These are phyloP conservation scores for Fusarium vanettenii DNA, from an alignment of 2,329 filamentous ascomycete genomes.

Conservation along the genomic window DNA sequence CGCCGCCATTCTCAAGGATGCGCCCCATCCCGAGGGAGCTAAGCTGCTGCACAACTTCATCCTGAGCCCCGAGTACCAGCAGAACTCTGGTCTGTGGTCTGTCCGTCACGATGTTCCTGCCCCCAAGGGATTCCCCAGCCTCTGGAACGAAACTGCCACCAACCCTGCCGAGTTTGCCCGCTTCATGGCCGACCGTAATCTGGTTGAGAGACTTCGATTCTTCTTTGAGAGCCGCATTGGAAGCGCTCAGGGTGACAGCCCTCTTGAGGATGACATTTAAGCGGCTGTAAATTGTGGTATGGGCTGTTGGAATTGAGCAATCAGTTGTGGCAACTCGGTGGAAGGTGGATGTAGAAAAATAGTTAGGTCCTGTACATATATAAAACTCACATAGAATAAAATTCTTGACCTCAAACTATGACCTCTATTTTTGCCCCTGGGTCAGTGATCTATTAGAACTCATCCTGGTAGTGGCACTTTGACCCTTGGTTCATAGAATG, in stretches of 20 bases:
- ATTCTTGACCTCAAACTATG: background rate
- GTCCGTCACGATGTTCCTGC: conserved; percentile 49
- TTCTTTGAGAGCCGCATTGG: conserved; percentile 57
- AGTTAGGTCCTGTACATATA: background rate
- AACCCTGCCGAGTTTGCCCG: conserved; percentile 52
- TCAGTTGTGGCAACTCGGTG: background rate
- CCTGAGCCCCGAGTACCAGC: conserved; percentile 55
- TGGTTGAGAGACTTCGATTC: conserved; percentile 55
- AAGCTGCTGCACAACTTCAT: conserved; percentile 63
- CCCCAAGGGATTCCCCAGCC: conserved; percentile 41
- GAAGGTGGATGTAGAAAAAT: background rate
- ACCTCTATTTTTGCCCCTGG: too few relatives aligned
- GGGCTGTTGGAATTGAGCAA: background rate
- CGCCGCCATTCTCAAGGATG: conserved; percentile 60
- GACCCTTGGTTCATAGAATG: too few relatives aligned
- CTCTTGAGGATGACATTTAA: conserved; percentile 46
- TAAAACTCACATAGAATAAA: background rate
- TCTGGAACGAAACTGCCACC: conserved; percentile 40
- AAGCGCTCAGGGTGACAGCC: conserved; percentile 55
- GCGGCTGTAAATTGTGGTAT: background rate
- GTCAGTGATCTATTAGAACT: too few relatives aligned
- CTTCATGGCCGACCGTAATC: conserved; percentile 56
- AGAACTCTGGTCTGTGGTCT: conserved; percentile 45
- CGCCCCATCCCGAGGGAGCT: conserved; percentile 61
- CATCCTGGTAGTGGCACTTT: too few relatives aligned